Evolutionary conservation across 2,329 filamentous ascomycete genomes (phyloP).

Genomic region (Trichoderma cornu-damae): DNA sequence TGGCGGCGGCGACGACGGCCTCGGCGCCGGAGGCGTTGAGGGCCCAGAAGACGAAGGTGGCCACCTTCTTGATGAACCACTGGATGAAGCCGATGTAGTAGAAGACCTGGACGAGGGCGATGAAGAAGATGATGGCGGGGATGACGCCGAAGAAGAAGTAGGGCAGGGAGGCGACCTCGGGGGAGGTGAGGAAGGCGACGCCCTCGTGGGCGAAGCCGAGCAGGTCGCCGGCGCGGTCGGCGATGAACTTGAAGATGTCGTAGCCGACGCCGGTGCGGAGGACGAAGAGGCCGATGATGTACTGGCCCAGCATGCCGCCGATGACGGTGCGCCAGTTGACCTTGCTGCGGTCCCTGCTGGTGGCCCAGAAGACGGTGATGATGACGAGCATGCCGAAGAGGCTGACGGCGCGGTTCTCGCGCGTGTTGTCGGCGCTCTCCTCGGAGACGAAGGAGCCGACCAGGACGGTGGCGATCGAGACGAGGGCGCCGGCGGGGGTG

Average conservation of each 20-base stretch:
- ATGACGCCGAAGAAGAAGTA: conserved; percentile 77
- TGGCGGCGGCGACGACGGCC: conserved; percentile 88
- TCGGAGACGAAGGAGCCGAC: conserved; percentile 70
- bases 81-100: conserved; percentile 78
- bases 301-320: conserved; percentile 83
- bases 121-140: conserved; percentile 95
- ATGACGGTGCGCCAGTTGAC: conserved; percentile 77
- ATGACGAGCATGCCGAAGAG: conserved; percentile 73
- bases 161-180: conserved; percentile 40
- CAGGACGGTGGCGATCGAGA: conserved; percentile 68
- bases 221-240: conserved; percentile 64
- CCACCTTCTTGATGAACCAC: conserved; percentile 86
- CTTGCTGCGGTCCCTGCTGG: conserved; percentile 61
- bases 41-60: conserved; percentile 85
- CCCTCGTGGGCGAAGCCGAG: conserved; percentile 72
- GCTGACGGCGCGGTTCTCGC: conserved; percentile 73
- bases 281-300: conserved; percentile 83
- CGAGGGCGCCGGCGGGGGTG: conserved; percentile 54
- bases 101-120: conserved; percentile 80
- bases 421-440: conserved; percentile 70
- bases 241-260: conserved; percentile 90
- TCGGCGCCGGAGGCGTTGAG: conserved; percentile 85
- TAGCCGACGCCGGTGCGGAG: conserved; percentile 73
- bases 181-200: conserved; percentile 58
- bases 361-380: conserved; percentile 60